Evolutionary conservation across 2,329 filamentous ascomycete genomes (phyloP), one percentile per base, ranked within the genome.

Genomic region (Neofusicoccum umdonicola): DNA sequence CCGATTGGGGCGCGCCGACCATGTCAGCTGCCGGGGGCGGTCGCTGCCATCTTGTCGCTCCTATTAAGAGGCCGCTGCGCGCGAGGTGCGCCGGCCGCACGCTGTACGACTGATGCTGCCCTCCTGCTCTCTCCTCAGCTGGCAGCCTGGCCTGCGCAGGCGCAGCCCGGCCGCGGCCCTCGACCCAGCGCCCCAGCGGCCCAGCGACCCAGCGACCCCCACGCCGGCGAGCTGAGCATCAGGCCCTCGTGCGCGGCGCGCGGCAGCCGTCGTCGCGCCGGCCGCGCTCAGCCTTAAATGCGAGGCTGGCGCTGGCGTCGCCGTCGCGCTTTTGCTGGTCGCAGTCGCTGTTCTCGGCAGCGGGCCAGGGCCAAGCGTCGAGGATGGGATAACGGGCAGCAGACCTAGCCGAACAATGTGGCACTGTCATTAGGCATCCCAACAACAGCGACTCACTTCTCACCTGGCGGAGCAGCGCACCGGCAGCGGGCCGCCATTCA

Each of bases 291-390:
- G 45, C 45, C 45, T 48, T 48, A 48, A 48, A 31, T 31, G 27
- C 27, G 27, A 48, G 45, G 45, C 45, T 9, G 45, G 11, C 45
- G 45, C 19, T 9, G 13, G 8, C 2, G 45, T 31, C 17, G 17
- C 9, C 6, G n/a, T 4, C 42, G 22, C 9, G 22, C 11, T 31
- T 31, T 31, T 31, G 27, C 27, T 31, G 27, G 27, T 15, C 15
- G 41, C 7, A 6, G 35, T 60, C 15, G 41, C 42, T 44, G 56
- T 60, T 58, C 56, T 60, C 56, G 56, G 56, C 56, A 60, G 56
- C 56, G 41, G 56, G 56, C 56, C 56, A 60, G 56, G 56, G 56
- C 56, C 56, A 60, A 60, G 56, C 56, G 56, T 45, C 56, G 56
- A 60, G 35, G 56, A 60, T 60, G 56, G 56, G 56, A 60, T 60